Evolutionary conservation across 2,329 filamentous ascomycete species (phyloP).

Genomic region (Colletotrichum ledebouriae): DNA sequence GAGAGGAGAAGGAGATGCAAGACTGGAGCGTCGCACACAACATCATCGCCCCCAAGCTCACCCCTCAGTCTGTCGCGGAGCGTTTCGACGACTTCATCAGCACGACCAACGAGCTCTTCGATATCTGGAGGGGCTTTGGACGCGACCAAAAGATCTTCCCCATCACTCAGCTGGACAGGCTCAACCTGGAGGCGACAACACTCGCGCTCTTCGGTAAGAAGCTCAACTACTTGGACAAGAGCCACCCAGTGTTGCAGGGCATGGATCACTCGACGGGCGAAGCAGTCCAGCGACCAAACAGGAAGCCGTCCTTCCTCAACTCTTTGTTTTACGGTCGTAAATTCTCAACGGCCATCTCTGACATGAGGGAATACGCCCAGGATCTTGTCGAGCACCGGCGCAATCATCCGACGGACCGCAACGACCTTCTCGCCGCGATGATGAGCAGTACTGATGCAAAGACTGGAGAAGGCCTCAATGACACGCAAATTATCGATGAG

Average conservation of each 20-base stretch:
- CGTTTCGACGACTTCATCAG: slow-evolving; percentile 63
- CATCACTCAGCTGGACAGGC: slow-evolving; percentile 64
- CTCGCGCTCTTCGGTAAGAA: slow-evolving; percentile 65
- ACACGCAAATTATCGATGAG: slow-evolving; percentile 73
- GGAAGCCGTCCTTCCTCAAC: slow-evolving; percentile 53
- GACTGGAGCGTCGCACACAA: slow-evolving; percentile 66
- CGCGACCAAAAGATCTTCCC: slow-evolving; percentile 55
- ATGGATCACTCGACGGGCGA: slow-evolving; percentile 70
- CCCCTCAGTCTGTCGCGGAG: slow-evolving; percentile 50
- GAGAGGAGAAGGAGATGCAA: slow-evolving; percentile 57
- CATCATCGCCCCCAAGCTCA: slow-evolving; percentile 63
- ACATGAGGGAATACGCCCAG: slow-evolving; percentile 67
- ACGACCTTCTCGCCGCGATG: slow-evolving; percentile 73
- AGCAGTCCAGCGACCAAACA: slow-evolving; percentile 66
- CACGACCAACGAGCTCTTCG: slow-evolving; percentile 62
- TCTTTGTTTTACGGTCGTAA: slow-evolving; percentile 58
- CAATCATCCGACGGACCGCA: slow-evolving; percentile 65
- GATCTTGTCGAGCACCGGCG: slow-evolving; percentile 70
- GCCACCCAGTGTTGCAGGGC: slow-evolving; percentile 63
- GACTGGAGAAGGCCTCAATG: not conserved
- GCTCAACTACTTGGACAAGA: slow-evolving; percentile 61
- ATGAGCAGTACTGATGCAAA: slow-evolving; percentile 53
- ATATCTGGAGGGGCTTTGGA: slow-evolving; percentile 58
- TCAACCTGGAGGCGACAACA: slow-evolving; percentile 66
- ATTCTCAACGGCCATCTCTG: slow-evolving; percentile 65